These are phyloP conservation scores for Salix viminalis DNA, from an alignment of 345 rosid genomes.

Conservation along the genomic window DNA sequence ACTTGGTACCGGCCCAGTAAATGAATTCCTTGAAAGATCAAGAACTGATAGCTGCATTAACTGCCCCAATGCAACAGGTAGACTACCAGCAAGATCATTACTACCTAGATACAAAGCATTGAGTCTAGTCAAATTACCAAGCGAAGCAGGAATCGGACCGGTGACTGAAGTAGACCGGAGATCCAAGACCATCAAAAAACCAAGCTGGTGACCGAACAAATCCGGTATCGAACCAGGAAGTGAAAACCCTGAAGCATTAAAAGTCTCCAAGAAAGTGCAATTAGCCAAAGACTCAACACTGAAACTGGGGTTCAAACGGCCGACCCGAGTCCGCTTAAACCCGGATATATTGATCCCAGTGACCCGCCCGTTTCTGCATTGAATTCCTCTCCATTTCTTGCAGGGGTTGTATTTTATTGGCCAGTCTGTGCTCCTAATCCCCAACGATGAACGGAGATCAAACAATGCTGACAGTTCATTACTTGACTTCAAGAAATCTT, in stretches of 20 bases:
- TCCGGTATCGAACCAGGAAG: slow-evolving; percentile 27
- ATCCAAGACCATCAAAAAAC: slow-evolving; percentile 21
- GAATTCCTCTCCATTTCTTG: slow-evolving; percentile 18
- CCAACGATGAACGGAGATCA: slow-evolving; percentile 28
- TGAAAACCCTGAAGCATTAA: slow-evolving; percentile 26
- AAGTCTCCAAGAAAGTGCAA: slow-evolving; percentile 23
- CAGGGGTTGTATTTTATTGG: slow-evolving; percentile 22
- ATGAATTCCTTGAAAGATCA: slow-evolving; percentile 25
- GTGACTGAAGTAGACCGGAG: slow-evolving; percentile 23
- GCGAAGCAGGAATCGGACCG: slow-evolving; percentile 23
- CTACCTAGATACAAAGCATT: slow-evolving; percentile 12
- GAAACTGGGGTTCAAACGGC: slow-evolving; percentile 19
- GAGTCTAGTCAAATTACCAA: slow-evolving; percentile 22
- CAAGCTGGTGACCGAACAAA: slow-evolving; percentile 19
- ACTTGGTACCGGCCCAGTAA: slow-evolving; percentile 17
- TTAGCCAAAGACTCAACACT: slow-evolving; percentile 17
- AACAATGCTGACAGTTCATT: slow-evolving; percentile 20
- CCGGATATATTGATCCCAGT: slow-evolving; percentile 23
- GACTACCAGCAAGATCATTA: slow-evolving; percentile 18
- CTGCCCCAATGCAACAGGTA: slow-evolving; percentile 19
- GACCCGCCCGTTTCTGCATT: slow-evolving; percentile 22
- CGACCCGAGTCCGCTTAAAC: slow-evolving; percentile 20
- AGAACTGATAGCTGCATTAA: slow-evolving; percentile 10
- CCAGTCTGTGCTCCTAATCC: slow-evolving; percentile 24
- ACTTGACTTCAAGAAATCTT: slow-evolving; percentile 21